phyloP scores from a whole-genome alignment of 2,329 filamentous ascomycete species.

The Paracorniculantispora psalliotae region DNA sequence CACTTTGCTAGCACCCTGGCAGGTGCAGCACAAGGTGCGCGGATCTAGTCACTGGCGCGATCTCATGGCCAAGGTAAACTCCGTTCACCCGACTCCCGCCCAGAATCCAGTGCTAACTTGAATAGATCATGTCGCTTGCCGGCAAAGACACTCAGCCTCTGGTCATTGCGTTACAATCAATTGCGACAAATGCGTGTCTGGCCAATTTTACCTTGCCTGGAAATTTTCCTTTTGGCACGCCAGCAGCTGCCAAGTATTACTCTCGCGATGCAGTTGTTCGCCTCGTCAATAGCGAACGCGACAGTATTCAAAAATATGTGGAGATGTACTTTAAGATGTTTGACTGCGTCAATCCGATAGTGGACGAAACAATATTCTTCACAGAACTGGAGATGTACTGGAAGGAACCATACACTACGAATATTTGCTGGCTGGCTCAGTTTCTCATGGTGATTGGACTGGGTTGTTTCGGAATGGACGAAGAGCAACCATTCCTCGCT shows the following conservation, averaged over 20 bases:
- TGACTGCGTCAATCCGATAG: constrained; percentile 30
- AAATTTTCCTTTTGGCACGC: constrained; percentile 35
- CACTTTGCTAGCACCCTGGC: constrained; percentile 27
- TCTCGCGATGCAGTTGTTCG: constrained; percentile 27
- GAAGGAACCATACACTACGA: constrained; percentile 24
- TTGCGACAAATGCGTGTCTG: constrained; percentile 31
- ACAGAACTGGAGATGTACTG: constrained; percentile 29
- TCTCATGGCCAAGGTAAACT: constrained; percentile 33
- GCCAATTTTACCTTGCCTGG: constrained; percentile 31
- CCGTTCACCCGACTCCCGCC: neutral
- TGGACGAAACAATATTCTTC: constrained; percentile 27
- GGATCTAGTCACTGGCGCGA: constrained; percentile 33
- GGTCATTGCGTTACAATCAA: constrained; percentile 25
- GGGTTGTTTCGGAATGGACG: constrained; percentile 27
- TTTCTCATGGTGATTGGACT: constrained; percentile 33
- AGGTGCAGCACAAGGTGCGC: constrained; percentile 29
- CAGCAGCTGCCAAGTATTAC: constrained; percentile 29
- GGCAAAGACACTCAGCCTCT: constrained; percentile 20
- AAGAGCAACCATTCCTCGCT: constrained; percentile 26
- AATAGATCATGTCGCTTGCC: neutral
- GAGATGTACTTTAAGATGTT: constrained; percentile 27
- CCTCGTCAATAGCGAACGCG: constrained; percentile 25
- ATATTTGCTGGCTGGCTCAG: constrained; percentile 29
- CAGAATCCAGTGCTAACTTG: neutral
- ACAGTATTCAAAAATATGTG: constrained; percentile 24